Percentiles rank a stretch among this genome's conserved stretches.
phyloP scores from a whole-genome alignment of 2,329 filamentous ascomycete genomes.

The Exophiala mesophila region DNA sequence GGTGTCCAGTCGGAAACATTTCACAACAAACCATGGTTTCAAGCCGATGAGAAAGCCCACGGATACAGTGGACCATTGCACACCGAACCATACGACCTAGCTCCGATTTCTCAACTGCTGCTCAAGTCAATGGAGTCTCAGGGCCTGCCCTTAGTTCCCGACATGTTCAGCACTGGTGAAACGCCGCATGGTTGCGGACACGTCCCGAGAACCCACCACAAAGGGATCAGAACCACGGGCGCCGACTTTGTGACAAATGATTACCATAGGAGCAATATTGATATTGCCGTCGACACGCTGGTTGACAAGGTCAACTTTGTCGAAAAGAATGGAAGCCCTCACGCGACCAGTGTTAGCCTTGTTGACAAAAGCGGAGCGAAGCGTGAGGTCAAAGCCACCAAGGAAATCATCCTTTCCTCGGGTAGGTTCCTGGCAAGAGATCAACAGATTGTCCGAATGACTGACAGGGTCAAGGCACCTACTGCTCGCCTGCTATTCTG shows the following conservation, averaged over 20 bases:
- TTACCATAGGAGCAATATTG: slow-evolving; percentile 43
- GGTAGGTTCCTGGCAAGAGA: slow-evolving; percentile 25
- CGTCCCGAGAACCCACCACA: slow-evolving; percentile 47
- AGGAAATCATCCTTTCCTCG: slow-evolving; percentile 40
- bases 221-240: slow-evolving; percentile 49
- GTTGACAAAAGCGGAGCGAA: slow-evolving; percentile 40
- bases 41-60: slow-evolving; percentile 45
- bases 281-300: slow-evolving; percentile 44
- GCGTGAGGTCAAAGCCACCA: slow-evolving; percentile 35
- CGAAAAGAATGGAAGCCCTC: slow-evolving; percentile 9
- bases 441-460: not conserved
- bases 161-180: slow-evolving; percentile 56
- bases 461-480: slow-evolving; percentile 35
- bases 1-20: slow-evolving; percentile 52
- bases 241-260: slow-evolving; percentile 50
- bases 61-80: slow-evolving; percentile 51
- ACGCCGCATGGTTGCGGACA: slow-evolving; percentile 54
- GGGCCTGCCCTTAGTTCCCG: slow-evolving; percentile 51
- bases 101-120: slow-evolving; percentile 54
- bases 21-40: slow-evolving; percentile 54
- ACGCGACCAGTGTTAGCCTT: slow-evolving; percentile 37
- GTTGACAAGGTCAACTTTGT: slow-evolving; percentile 52
- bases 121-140: slow-evolving; percentile 52
- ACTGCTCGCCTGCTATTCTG: slow-evolving; percentile 50
- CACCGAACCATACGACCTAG: slow-evolving; percentile 54